These are phyloP conservation scores for Scedosporium apiospermum DNA, from an alignment of 2,329 filamentous ascomycete species.

Conservation along the genomic window DNA sequence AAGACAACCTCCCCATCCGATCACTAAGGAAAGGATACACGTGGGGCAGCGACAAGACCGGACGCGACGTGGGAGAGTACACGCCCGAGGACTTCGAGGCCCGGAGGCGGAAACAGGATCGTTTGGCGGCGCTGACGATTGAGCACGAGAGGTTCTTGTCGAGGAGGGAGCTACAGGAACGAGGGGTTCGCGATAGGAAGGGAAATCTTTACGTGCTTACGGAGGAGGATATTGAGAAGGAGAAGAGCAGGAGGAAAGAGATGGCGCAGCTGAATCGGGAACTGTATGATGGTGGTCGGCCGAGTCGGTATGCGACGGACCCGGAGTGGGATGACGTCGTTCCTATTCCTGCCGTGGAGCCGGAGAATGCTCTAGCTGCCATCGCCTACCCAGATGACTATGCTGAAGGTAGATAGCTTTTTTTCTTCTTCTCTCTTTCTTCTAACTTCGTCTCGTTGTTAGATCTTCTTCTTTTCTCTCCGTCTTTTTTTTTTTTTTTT, in stretches of 20 bases:
- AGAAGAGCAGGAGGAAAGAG: constrained; percentile 35
- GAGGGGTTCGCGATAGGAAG: constrained; percentile 9
- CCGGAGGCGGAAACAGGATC: constrained; percentile 29
- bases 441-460: too few relatives aligned
- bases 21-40: constrained; percentile 25
- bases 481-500: not conserved
- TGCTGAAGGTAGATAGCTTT: constrained; percentile 51
- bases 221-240: constrained; percentile 32
- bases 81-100: constrained; percentile 33
- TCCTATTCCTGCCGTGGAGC: constrained; percentile 77
- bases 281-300: constrained; percentile 39
- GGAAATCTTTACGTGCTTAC: constrained; percentile 15
- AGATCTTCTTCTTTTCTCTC: too few relatives aligned
- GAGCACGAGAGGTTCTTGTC: constrained; percentile 32
- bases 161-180: constrained; percentile 22
- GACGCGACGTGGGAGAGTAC: constrained; percentile 39
- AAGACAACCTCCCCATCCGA: constrained; percentile 40
- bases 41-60: constrained; percentile 43
- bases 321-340: constrained; percentile 76
- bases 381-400: constrained; percentile 91
- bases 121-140: constrained; percentile 29
- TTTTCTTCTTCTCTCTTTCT: not conserved
- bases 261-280: constrained; percentile 43
- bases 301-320: constrained; percentile 50
- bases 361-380: constrained; percentile 73